Base-by-base conservation (phyloP, 2,329 filamentous ascomycete species). In the Colletotrichum filicis region DNA sequence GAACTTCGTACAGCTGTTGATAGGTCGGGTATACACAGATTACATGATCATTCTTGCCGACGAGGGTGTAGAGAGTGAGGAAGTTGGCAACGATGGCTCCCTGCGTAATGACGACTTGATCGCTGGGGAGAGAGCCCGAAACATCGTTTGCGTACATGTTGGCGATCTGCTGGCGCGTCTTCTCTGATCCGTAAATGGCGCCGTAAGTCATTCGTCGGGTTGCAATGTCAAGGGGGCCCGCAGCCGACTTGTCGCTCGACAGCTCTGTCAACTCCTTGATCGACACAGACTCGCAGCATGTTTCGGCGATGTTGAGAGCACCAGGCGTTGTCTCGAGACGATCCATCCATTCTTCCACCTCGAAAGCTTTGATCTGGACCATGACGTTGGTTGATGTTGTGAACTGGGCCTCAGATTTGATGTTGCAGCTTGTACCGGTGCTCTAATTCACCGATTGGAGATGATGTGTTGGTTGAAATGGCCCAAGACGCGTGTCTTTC, bases 21-120 rank as follows among this genome's bases (percentile, higher is more conserved):
- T 95, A 96, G 0, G 94, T 95, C 16, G 94, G 94, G 78, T 94
- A 93, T 73, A 95, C 92, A 79, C 93, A 95, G 74, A 97, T 89
- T 66, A 95, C 92, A 86, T 97, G 94, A 79, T 96, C 94, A 1
- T 91, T 92, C 0, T 90, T 88, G 0, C 89, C 88, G 5, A 95
- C 80, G 6, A 95, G 85, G 1, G 91, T 86, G 80, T 95, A 94
- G 14, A 95, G 87, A 11, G 91, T 83, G 16, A 95, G 83, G 77
- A 94, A 93, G 78, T 96, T 97, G 8, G 94, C 94, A 16, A 90
- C 87, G 60, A 96, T 95, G 16, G 93, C 93, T 12, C 94, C 94
- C 19, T 92, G 89, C 0, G 93, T 94, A 68, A 95, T 91, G 65
- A 96, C 81, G 46, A 96, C 87, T 77, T 92, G 91, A 14, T 94